These are phyloP conservation scores for Umbelopsis ramanniana DNA, from an alignment of 192 early-diverging fungal species.

Conservation along the genomic window DNA sequence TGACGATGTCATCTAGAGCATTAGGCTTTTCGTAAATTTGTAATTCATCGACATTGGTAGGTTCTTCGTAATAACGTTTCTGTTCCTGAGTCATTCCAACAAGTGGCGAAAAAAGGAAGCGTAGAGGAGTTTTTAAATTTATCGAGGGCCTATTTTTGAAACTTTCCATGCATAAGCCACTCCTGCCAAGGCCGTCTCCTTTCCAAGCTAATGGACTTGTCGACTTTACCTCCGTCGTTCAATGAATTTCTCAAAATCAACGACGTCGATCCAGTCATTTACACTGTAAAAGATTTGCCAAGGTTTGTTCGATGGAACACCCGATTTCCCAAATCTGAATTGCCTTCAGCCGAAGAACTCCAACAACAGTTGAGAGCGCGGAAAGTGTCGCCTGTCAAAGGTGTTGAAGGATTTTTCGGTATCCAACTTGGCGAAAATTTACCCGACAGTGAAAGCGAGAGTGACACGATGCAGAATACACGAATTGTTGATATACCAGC, in stretches of 20 bases:
- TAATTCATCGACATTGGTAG: slow-evolving; percentile 27
- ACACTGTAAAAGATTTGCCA: slow-evolving; percentile 63
- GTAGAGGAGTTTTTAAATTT: neutral
- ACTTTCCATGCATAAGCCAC: neutral
- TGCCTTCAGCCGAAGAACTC: slow-evolving; percentile 47
- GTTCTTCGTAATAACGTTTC: slow-evolving; percentile 18
- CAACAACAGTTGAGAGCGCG: slow-evolving; percentile 51
- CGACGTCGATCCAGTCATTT: slow-evolving; percentile 68
- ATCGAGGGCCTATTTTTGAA: neutral
- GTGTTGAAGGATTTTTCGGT: slow-evolving; percentile 65
- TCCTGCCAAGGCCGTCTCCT: neutral
- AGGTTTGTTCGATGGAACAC: slow-evolving; percentile 79
- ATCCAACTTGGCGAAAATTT: slow-evolving; percentile 41
- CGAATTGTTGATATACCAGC: slow-evolving; percentile 21
- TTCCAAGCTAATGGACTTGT: neutral
- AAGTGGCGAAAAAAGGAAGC: neutral
- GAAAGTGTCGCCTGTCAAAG: slow-evolving; percentile 48
- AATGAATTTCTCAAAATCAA: slow-evolving; percentile 70
- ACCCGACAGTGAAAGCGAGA: slow-evolving; percentile 51
- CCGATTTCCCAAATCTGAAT: slow-evolving; percentile 32
- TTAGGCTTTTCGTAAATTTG: slow-evolving; percentile 41
- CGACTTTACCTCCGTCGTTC: slow-evolving; percentile 63
- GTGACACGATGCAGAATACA: slow-evolving; percentile 13
- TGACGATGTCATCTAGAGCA: slow-evolving; percentile 27
- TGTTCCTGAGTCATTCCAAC: slow-evolving; percentile 13